These are phyloP conservation scores for Coffea canephora DNA, from an alignment of 257 asterid species.

Conservation along the genomic window DNA sequence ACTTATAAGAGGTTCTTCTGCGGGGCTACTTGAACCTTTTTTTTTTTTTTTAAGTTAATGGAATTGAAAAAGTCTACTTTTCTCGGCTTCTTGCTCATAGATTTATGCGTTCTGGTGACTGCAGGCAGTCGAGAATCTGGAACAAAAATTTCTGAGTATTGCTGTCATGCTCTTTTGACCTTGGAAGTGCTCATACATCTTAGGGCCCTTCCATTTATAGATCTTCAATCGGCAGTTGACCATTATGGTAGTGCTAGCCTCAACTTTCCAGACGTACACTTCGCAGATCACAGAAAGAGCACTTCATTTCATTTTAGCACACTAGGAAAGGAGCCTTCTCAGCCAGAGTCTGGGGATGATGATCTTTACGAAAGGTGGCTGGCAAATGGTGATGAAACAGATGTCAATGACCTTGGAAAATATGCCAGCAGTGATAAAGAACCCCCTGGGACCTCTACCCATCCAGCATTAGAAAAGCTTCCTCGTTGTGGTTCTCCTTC, in stretches of 20 bases:
- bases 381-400: conserved; percentile 39
- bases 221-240: conserved; percentile 26
- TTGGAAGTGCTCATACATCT: conserved; percentile 81
- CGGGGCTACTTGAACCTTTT: background rate
- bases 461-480: conserved; percentile 3
- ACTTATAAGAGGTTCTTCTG: background rate
- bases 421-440: conserved; percentile 16
- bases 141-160: conserved; percentile 53
- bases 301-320: conserved; percentile 27
- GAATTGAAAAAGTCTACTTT: background rate
- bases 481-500: conserved; percentile 21
- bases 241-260: conserved; percentile 27
- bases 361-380: conserved; percentile 57
- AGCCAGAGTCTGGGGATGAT: conserved; percentile 49
- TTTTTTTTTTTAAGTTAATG: background rate
- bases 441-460: conserved; percentile 15
- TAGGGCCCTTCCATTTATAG: conserved; percentile 54
- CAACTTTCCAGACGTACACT: conserved; percentile 26
- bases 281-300: conserved; percentile 24
- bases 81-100: background rate
- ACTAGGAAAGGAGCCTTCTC: conserved; percentile 29
- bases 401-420: conserved; percentile 28
- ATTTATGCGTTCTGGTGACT: conserved; percentile 14
- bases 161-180: conserved; percentile 63
- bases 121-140: conserved; percentile 62